Conservation (phyloP, 2,329 filamentous ascomycete species). For the Scleromitrula shiraiana region DNA sequence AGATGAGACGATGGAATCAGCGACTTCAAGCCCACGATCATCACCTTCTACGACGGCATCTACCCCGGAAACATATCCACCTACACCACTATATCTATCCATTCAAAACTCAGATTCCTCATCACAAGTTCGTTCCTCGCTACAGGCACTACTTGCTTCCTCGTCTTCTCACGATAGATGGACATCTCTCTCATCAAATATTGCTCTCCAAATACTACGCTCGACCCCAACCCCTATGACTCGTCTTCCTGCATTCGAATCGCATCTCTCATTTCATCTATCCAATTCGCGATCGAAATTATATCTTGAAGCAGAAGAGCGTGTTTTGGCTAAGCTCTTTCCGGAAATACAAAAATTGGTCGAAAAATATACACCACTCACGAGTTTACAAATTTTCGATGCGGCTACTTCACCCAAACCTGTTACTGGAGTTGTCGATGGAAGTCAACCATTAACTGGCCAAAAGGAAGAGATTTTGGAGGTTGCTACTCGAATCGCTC, state of each 20-base stretch:
- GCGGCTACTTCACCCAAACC: conserved; percentile 24
- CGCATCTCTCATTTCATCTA: conserved; percentile 25
- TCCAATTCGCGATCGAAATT: conserved; percentile 23
- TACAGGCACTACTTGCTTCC: conserved; percentile 28
- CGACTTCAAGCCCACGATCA: conserved; percentile 23
- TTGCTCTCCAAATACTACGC: conserved; percentile 29
- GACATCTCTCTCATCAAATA: conserved; percentile 18
- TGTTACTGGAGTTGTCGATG: conserved; percentile 4
- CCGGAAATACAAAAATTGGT: conserved; percentile 26
- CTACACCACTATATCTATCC: conserved; percentile 25
- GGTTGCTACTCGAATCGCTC: conserved; percentile 69
- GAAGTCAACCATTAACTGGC: neutral
- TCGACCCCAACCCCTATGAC: conserved; percentile 25
- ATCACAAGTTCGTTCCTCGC: conserved; percentile 22
- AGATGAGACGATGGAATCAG: conserved; percentile 16
- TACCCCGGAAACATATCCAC: conserved; percentile 20
- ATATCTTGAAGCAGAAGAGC: conserved; percentile 26
- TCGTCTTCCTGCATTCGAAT: conserved; percentile 26
- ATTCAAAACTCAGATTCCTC: conserved; percentile 19
- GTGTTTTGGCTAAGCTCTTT: conserved; percentile 22
- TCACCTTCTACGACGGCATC: conserved; percentile 26
- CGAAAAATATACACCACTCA: conserved; percentile 24
- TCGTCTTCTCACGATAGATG: conserved; percentile 24
- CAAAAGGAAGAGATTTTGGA: conserved; percentile 42
- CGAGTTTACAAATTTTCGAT: conserved; percentile 29